Percentiles rank a stretch among this genome's conserved stretches.
These are phyloP conservation scores for Castanopsis chinensis DNA, from an alignment of 306 rosid genomes.

Conservation along the genomic window DNA sequence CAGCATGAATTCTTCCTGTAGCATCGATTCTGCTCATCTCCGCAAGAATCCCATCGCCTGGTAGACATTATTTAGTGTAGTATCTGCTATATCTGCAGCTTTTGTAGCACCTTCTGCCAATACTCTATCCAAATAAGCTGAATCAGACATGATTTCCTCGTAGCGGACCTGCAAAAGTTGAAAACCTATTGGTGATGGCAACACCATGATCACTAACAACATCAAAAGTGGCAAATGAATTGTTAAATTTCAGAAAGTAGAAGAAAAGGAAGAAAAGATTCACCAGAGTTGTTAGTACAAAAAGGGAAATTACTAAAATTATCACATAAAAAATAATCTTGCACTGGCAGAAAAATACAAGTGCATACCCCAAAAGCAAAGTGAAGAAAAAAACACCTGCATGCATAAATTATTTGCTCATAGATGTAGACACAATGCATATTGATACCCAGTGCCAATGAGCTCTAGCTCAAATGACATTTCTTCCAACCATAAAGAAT, in stretches of 20 bases:
- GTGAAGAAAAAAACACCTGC: neutral
- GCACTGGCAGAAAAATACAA: neutral
- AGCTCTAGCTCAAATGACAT: too few species aligned
- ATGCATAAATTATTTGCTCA: too few species aligned
- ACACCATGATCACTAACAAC: slow-evolving; percentile 12
- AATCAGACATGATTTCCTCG: slow-evolving; percentile 74
- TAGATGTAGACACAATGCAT: too few species aligned
- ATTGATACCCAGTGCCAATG: too few species aligned
- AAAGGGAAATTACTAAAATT: slow-evolving; percentile 4
- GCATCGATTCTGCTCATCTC: slow-evolving; percentile 44
- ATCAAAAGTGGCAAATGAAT: neutral
- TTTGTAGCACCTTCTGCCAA: slow-evolving; percentile 76
- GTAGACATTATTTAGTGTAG: slow-evolving; percentile 68
- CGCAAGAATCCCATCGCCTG: slow-evolving; percentile 92
- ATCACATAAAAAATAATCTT: neutral
- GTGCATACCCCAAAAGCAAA: neutral
- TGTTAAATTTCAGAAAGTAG: slow-evolving; percentile 5
- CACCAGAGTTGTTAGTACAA: neutral
- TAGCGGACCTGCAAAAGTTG: slow-evolving; percentile 66
- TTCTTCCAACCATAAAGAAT: too few species aligned
- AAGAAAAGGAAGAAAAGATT: neutral
- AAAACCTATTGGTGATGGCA: neutral
- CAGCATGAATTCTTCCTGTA: slow-evolving; percentile 16
- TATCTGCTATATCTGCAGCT: slow-evolving; percentile 80
- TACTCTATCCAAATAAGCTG: slow-evolving; percentile 77